Evolutionary conservation across 2,329 filamentous ascomycete genomes (phyloP).

Genomic region (Diaporthe citri): DNA sequence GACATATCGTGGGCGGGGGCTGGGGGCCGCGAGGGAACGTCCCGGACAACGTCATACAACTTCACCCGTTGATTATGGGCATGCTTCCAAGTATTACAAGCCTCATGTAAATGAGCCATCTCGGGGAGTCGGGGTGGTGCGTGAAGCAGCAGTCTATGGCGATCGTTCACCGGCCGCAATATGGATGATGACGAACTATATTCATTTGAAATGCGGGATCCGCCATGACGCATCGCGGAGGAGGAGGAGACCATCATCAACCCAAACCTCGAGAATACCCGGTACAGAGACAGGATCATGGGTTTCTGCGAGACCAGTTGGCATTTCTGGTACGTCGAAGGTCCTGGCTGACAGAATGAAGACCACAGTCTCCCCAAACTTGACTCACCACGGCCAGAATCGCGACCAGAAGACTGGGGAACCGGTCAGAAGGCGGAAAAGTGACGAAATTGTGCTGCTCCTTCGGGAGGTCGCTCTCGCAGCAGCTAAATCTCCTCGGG

Average conservation of each 20-base stretch:
- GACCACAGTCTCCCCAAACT: not conserved
- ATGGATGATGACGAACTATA: not conserved
- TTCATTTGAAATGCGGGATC: not conserved
- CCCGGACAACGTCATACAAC: not conserved
- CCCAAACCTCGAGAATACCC: no score
- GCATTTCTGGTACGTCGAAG: not conserved
- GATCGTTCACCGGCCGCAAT: not conserved
- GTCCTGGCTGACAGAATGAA: not conserved
- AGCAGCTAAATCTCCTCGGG: not conserved
- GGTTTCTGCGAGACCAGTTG: not conserved
- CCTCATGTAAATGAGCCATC: not conserved
- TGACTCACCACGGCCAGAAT: not conserved
- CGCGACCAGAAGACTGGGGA: constrained; percentile 3
- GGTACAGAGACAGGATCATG: not conserved
- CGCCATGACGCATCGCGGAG: not conserved
- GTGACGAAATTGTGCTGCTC: not conserved
- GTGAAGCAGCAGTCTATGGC: not conserved
- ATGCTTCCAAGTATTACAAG: not conserved
- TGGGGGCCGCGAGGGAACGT: not conserved
- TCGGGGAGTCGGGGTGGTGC: not conserved
- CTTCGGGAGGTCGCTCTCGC: not conserved
- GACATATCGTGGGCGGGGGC: not conserved
- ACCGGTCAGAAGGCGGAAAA: not conserved
- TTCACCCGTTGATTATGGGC: not conserved
- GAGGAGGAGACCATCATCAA: not conserved